phyloP scores from a whole-genome alignment of 2,329 filamentous ascomycete species.

The Cercospora janseana region DNA sequence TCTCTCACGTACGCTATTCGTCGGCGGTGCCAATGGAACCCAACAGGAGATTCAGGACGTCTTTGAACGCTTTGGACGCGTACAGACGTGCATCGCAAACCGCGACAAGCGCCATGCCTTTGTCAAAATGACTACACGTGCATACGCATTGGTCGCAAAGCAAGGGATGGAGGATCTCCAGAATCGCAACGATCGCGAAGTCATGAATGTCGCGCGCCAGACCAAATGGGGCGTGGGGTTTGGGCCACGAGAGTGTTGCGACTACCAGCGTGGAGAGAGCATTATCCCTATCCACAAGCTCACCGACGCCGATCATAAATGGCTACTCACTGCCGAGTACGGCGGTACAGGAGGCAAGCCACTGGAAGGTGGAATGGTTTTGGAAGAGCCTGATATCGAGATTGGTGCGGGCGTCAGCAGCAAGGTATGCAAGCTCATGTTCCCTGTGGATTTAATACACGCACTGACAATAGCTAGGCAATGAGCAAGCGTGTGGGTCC shows the following conservation, averaged over 20 bases:
- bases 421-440: constrained; percentile 55
- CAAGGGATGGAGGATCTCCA: constrained; percentile 92
- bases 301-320: constrained; percentile 94
- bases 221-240: constrained; percentile 98
- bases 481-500: constrained; percentile 41
- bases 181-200: constrained; percentile 67
- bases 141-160: constrained; percentile 80
- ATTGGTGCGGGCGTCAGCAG: constrained; percentile 96
- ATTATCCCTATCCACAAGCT: constrained; percentile 88
- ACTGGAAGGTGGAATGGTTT: constrained; percentile 79
- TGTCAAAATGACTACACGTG: constrained; percentile 93
- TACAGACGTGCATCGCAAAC: constrained; percentile 98
- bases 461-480: constrained; percentile 22
- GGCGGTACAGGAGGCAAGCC: constrained; percentile 83
- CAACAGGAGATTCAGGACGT: constrained; percentile 79
- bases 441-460: too few relatives aligned
- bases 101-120: constrained; percentile 97
- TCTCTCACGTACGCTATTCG: constrained; percentile 89
- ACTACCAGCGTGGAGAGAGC: constrained; percentile 89
- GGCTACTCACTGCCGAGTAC: constrained; percentile 91
- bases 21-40: constrained; percentile 79
- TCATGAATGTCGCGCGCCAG: constrained; percentile 65
- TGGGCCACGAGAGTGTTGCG: constrained; percentile 92
- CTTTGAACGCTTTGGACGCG: constrained; percentile 77
- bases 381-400: constrained; percentile 98